Conservation (phyloP, 352 stramenopile genomes). For the Phytophthora fragariae region DNA sequence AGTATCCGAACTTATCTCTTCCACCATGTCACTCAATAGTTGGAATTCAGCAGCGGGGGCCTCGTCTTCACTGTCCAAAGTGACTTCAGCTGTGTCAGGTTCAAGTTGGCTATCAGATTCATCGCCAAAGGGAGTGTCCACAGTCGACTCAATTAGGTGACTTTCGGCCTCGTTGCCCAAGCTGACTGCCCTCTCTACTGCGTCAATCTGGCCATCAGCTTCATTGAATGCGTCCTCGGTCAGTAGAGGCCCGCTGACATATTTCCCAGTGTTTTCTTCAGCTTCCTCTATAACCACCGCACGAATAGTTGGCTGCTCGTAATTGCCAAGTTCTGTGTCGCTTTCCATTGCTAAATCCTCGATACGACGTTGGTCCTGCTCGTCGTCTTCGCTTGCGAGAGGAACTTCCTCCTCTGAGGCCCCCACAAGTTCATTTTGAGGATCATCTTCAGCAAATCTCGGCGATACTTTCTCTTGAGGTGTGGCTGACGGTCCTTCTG, state of each 20-base stretch:
- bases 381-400: background rate
- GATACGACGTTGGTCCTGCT: background rate
- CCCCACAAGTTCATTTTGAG: conserved; percentile 1
- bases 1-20: background rate
- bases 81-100: background rate
- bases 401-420: background rate
- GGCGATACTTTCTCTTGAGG: background rate
- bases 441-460: background rate
- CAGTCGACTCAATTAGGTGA: background rate
- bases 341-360: background rate
- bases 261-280: background rate
- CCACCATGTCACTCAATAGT: background rate
- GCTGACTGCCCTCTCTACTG: background rate
- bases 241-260: background rate
- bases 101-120: background rate
- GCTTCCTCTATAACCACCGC: background rate
- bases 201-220: background rate
- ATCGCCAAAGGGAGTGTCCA: background rate
- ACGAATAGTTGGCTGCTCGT: background rate
- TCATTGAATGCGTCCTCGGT: background rate
- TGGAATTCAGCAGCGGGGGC: background rate
- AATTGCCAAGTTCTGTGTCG: background rate
- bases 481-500: background rate
- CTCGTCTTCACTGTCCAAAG: background rate
- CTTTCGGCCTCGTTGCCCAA: background rate